Evolutionary conservation across 192 early-diverging fungal species (phyloP).

Genomic region (Coemansia sp.): DNA sequence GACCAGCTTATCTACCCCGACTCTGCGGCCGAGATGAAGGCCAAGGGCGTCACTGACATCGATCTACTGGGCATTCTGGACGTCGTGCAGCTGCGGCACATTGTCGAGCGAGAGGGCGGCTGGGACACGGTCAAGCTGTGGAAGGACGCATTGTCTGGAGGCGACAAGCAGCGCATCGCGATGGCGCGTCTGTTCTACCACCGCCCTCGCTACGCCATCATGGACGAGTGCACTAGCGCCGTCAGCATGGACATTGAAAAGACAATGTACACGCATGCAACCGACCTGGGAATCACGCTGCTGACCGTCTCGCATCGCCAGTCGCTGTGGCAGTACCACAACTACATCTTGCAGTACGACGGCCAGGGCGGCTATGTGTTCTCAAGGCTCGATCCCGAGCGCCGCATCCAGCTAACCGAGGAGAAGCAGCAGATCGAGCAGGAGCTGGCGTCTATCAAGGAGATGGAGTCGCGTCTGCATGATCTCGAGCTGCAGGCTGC

Average conservation of each 20-base stretch:
- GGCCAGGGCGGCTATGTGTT: conserved; percentile 96
- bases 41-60: conserved; percentile 67
- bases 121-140: conserved; percentile 85
- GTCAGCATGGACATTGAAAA: conserved; percentile 93
- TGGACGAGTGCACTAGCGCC: conserved; percentile 92
- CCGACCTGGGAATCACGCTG: conserved; percentile 79
- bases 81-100: conserved; percentile 74
- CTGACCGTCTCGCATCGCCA: conserved; percentile 95
- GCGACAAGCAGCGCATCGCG: conserved; percentile 93
- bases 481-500: conserved; percentile 32
- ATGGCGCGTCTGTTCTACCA: conserved; percentile 99
- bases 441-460: conserved; percentile 35
- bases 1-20: conserved; percentile 99
- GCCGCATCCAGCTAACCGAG: conserved; percentile 83
- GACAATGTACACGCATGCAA: conserved; percentile 84
- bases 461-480: conserved; percentile 37
- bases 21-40: conserved; percentile 73
- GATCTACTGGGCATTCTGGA: conserved; percentile 76
- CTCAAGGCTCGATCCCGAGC: conserved; percentile 81
- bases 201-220: conserved; percentile 87
- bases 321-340: conserved; percentile 96
- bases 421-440: conserved; percentile 78
- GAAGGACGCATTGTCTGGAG: conserved; percentile 92
- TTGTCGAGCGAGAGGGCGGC: conserved; percentile 90
- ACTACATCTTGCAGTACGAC: conserved; percentile 91